Evolutionary conservation across 2,329 filamentous ascomycete genomes (phyloP), one percentile per base, ranked within the genome.

Genomic region (Tolypocladium inflatum): DNA sequence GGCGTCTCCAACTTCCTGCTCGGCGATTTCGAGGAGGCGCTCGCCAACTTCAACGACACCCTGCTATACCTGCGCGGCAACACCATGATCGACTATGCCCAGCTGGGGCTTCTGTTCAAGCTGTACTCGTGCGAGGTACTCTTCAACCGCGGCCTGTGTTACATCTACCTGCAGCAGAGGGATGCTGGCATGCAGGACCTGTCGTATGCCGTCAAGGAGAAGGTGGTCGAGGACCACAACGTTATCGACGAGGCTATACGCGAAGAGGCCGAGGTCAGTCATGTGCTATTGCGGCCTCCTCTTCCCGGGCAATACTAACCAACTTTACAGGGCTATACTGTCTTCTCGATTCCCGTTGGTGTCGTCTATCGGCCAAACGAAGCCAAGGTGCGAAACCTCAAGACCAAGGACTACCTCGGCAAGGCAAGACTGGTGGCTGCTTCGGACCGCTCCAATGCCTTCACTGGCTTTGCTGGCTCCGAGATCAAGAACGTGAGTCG

Each of bases 31-130:
- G 92, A 97, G 72, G 94, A 97, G 73, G 94, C 94, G 21, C 80
- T 97, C 61, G 92, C 92, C 65, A 97, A 97, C 76, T 99, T 99
- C 81, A 99, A 99, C 77, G 94, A 99, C 70, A 97, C 94, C 0
- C 80, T 99, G 45, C 78, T 97, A 48, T 97, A 97, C 73, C 82
- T 99, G 52, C 85, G 94, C 68, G 94, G 94, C 61, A 97, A 99
- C 77, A 92, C 91, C 58, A 90, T 94, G 76, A 99, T 99, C 74
- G 92, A 99, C 74, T 99, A 99, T 73, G 91, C 96, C 60, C 94
- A 99, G 73, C 76, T 99, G 54, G 94, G 94, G 23, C 82, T 99
- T 51, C 88, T 95, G 59, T 99, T 97, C 79, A 96, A 96, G 73
- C 79, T 99, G 13, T 97, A 93, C 73, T 97, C 94, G 1, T 99